Evolutionary conservation across 192 early-diverging fungal genomes (phyloP).

Genomic region (Haplosporangium gracile): DNA sequence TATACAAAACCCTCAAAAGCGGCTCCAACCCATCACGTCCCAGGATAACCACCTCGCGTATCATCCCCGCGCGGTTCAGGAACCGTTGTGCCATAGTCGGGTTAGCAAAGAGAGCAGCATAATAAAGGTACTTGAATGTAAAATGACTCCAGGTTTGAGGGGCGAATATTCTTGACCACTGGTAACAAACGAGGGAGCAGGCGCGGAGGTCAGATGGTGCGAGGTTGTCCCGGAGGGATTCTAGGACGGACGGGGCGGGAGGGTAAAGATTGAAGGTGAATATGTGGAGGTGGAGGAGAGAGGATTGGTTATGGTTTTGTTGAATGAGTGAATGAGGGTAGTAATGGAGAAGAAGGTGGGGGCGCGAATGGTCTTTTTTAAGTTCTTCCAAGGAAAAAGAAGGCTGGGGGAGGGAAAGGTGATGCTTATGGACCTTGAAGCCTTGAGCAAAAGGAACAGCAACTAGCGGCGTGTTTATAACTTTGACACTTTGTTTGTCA

Average conservation of each 20-base stretch:
- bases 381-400: no score
- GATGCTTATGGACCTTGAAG: no score
- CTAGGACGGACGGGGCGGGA: not conserved
- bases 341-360: not conserved
- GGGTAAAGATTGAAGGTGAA: not conserved
- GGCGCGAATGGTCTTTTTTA: no score
- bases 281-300: not conserved
- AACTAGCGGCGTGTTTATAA: no score
- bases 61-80: not conserved
- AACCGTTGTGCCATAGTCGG: not conserved
- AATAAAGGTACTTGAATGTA: not conserved
- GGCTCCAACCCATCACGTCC: not conserved
- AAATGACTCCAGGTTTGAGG: not conserved
- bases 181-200: conserved; percentile 9
- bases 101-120: not conserved
- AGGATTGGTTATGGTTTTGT: no score
- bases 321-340: not conserved
- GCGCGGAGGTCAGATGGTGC: not conserved
- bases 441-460: no score
- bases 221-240: not conserved
- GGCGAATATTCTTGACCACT: conserved; percentile 8
- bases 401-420: no score
- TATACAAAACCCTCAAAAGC: not conserved
- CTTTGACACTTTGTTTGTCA: no score
- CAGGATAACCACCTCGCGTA: not conserved